Base-by-base conservation (phyloP, 1,284 basidiomycete genomes). In the Austroboletus niveus region DNA sequence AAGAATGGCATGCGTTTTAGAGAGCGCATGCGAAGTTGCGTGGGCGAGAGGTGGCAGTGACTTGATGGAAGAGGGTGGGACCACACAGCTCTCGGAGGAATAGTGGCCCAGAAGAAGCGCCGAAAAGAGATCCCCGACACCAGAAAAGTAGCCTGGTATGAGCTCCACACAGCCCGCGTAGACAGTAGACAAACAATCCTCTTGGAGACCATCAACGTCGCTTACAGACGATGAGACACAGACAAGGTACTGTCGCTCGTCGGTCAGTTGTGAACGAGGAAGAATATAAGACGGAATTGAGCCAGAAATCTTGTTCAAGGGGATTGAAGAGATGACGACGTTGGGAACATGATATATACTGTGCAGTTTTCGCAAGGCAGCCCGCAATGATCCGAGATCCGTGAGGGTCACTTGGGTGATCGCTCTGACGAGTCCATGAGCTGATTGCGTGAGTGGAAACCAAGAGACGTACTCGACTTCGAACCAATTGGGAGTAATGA, bases 401-500 rank as follows among this genome's bases (percentile, higher is more conserved):
- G 74, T 77, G 43, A 98, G 84, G 48, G 82, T 72, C 44, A 82
- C 75, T 41, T 83, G 81, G 0, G 94, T 93, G 12, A 96, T 75
- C 4, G 87, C 77, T 69, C 89, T 94, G 62, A 48, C 11, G 20
- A 11, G 20, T 46, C 42, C 40, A 56, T 66, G 34, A 52, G 42
- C 49, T 15, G 29, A 29, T 31, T 49, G 50, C 12, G 9, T 40
- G 39, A 36, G 24, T 22, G 35, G n/a, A 32, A 50, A 46, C 20
- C 0, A 41, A 8, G n/a, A 39, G 42, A 77, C 88, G 69, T 66
- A 95, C 92, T 98, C 94, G 50, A 91, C 90, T 74, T 99, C 97
- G 59, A 96, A 99, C 81, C 95, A 97, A 68, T 99, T 99, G 0
- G 96, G 96, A 0, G 96, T 95, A 58, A 98, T 96, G 51, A 98